Evolutionary conservation across 441 rosid species (phyloP), one percentile per base, ranked within the genome.

Genomic region (Mallotus repandus): DNA sequence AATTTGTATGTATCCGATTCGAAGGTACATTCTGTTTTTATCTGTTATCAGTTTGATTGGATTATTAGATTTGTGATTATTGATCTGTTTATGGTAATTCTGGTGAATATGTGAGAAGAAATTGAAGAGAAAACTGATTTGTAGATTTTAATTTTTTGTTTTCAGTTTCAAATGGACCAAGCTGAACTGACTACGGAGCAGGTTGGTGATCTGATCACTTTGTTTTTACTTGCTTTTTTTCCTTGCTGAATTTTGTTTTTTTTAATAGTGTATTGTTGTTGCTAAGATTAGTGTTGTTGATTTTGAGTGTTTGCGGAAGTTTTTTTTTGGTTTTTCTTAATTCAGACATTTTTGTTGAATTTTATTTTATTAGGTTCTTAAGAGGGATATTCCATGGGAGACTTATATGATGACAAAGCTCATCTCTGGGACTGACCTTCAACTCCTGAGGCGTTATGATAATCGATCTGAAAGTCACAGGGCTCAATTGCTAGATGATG

Each of bases 361-460:
- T 45, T 56, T 15, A 10, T 59, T 25, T 1, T 18, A 13, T 41
- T 54, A 96, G 99, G 98, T 93, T 56, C 81, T 96, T 82, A 87
- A 80, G 87, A 88, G 99, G 83, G 99, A 92, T 73, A 96, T 96
- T 79, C 99, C 99, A 76, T 93, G 98, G 99, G 98, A 92, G 87
- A 88, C 98, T 21, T 96, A 96, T 82, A 87, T 87, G 97, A 81
- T 85, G 48, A 96, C 98, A 41, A 89, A 94, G 86, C 88, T 96
- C 77, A 89, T 96, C 63, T 86, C 97, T 11, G 94, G 91, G 32
- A 84, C 92, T 12, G 90, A 87, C 81, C 98, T 96, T 73, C 99
- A 96, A 85, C 87, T 84, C 70, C 66, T 93, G 67, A 90, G 97
- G 87, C 92, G 95, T 38, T 96, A 87, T 73, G 98, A 93, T 74